Conservation (phyloP, 139 green algal species). For the Chlorella sp. region DNA sequence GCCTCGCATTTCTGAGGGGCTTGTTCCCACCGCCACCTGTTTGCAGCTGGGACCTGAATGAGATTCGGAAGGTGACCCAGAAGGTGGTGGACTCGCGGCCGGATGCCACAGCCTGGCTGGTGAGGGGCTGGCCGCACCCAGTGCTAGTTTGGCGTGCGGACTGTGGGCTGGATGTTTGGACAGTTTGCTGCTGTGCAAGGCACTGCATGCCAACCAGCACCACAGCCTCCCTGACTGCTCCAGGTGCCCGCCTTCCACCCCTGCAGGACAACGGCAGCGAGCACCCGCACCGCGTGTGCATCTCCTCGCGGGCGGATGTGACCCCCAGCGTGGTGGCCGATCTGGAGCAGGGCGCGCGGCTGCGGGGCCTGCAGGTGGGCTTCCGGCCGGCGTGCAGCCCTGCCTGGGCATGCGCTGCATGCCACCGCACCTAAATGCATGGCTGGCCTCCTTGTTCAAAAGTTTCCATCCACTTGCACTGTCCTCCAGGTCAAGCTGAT, state of each 20-base stretch:
- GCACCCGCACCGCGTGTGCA: conserved; percentile 83
- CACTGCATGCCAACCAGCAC: not conserved
- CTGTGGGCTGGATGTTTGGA: no score
- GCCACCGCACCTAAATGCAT: not conserved
- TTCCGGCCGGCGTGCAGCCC: no score
- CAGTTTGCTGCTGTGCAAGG: not conserved
- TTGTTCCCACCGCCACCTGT: not conserved
- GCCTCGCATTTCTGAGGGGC: not conserved
- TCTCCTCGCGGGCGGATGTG: not conserved
- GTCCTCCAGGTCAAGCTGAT: conserved; percentile 67
- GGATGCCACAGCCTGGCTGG: conserved; percentile 31
- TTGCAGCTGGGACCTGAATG: not conserved
- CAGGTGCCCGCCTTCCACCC: conserved; percentile 31
- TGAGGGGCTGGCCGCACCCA: not conserved
- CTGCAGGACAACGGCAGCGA: conserved; percentile 84
- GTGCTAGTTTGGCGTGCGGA: no score
- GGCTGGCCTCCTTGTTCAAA: not conserved
- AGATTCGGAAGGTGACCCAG: conserved; percentile 26
- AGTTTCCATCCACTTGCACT: no score
- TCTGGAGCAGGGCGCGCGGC: not conserved
- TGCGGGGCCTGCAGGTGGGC: conserved; percentile 7
- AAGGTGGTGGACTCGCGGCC: conserved; percentile 45
- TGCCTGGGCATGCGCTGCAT: not conserved
- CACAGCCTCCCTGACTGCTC: no score
- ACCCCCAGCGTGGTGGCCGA: not conserved